These are phyloP conservation scores for Cupressus sempervirens DNA, from an alignment of 75 land plant species.

Conservation along the genomic window DNA sequence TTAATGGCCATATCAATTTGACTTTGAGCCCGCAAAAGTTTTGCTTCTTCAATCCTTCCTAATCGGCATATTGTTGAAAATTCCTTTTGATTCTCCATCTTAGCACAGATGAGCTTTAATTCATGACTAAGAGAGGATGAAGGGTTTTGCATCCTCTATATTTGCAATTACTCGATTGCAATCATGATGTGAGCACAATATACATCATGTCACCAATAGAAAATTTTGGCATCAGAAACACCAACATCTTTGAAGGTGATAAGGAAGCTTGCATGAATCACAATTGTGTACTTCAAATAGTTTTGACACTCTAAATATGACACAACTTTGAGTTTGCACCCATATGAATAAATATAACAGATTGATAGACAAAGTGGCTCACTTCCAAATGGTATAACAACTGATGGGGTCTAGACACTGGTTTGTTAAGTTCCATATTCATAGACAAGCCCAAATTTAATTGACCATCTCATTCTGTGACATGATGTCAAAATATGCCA, in stretches of 20 bases:
- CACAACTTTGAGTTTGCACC: background rate
- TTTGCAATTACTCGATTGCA: background rate
- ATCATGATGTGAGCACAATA: background rate
- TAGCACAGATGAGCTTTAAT: slow-evolving; percentile 50
- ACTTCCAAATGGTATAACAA: background rate
- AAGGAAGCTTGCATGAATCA: background rate
- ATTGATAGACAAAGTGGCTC: background rate
- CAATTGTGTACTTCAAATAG: background rate
- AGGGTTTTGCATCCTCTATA: background rate
- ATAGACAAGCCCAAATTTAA: background rate
- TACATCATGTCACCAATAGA: no score
- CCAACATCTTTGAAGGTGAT: background rate
- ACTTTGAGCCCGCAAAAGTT: slow-evolving; percentile 77
- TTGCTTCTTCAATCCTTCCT: slow-evolving; percentile 96
- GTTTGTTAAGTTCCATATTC: background rate
- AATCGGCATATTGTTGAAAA: slow-evolving; percentile 22
- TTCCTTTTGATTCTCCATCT: slow-evolving; percentile 20
- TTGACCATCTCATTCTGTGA: background rate
- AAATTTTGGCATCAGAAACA: slow-evolving; percentile 4
- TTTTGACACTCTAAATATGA: background rate
- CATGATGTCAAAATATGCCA: background rate
- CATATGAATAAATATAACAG: background rate
- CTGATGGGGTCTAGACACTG: background rate
- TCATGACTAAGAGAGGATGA: no score
- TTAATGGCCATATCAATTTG: slow-evolving; percentile 88